Conservation (phyloP, 768 basidiomycete genomes). For the Kwoniella botswanensis region DNA sequence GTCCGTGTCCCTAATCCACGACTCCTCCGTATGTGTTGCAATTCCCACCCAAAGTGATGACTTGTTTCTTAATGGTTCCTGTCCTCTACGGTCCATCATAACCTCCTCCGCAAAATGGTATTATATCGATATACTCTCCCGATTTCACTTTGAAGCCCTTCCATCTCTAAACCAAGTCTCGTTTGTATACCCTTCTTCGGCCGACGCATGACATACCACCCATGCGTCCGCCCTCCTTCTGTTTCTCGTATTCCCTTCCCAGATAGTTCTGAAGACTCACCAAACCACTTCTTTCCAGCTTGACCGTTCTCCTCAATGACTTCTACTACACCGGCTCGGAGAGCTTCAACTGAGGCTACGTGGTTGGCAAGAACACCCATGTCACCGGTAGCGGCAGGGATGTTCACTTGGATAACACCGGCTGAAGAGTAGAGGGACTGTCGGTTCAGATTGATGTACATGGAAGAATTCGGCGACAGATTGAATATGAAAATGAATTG, state of each 20-base stretch:
- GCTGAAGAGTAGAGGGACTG: conserved; percentile 88
- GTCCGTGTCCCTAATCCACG: neutral
- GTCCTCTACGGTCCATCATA: no score
- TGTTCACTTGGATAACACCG: conserved; percentile 94
- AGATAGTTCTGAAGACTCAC: conserved; percentile 63
- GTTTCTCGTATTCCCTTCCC: neutral
- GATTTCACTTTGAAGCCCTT: no score
- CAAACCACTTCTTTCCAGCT: conserved; percentile 93
- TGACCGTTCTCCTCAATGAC: conserved; percentile 77
- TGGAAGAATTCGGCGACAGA: neutral
- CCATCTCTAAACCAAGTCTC: no score
- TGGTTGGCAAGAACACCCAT: conserved; percentile 99
- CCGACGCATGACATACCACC: no score
- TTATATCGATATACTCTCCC: no score
- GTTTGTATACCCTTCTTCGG: no score
- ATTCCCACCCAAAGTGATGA: no score
- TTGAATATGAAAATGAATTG: neutral
- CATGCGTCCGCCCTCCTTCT: no score
- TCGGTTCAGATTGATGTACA: neutral
- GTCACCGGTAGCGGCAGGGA: conserved; percentile 90
- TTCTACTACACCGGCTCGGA: conserved; percentile 92
- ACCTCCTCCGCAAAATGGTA: no score
- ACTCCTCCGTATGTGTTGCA: neutral
- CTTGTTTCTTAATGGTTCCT: no score
- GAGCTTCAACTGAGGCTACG: conserved; percentile 93